These are phyloP conservation scores for Kitagawia praeruptora DNA, from an alignment of 129 eudicot species.

Conservation along the genomic window DNA sequence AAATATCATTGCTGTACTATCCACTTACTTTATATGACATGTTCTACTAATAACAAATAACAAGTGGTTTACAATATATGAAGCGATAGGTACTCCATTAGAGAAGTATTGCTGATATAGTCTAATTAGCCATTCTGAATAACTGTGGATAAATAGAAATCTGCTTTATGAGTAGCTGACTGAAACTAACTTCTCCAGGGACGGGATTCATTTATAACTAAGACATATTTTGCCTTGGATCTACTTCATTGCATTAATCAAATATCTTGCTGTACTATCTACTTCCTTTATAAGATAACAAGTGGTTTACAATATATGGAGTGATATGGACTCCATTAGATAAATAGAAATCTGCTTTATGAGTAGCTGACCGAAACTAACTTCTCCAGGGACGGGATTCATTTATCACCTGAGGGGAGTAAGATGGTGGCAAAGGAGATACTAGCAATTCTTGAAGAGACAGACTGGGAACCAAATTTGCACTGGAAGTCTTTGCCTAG, in stretches of 20 bases:
- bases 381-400: conserved; percentile 52
- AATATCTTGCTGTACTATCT: not conserved
- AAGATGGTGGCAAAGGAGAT: conserved; percentile 57
- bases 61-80: not conserved
- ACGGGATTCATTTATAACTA: too few species aligned
- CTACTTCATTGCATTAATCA: not conserved
- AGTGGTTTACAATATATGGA: not conserved
- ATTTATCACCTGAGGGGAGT: conserved; percentile 50
- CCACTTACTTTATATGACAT: not conserved
- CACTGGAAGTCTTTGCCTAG: conserved; percentile 42
- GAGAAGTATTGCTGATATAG: not conserved
- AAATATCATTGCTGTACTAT: not conserved
- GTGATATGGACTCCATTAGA: not conserved
- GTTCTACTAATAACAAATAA: too few species aligned
- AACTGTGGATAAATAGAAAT: not conserved
- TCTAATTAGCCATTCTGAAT: not conserved
- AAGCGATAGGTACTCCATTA: not conserved
- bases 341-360: not conserved
- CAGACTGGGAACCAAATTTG: conserved; percentile 63
- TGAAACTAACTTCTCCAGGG: conserved; percentile 25
- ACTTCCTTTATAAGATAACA: not conserved
- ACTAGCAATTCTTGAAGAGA: conserved; percentile 31
- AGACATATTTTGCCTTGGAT: too few species aligned
- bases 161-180: not conserved
- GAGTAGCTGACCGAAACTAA: not conserved